Percentiles rank a stretch among this genome's conserved stretches.
Evolutionary conservation across 805 yeast species (phyloP).

Genomic region (Wickerhamiella qilinensis): DNA sequence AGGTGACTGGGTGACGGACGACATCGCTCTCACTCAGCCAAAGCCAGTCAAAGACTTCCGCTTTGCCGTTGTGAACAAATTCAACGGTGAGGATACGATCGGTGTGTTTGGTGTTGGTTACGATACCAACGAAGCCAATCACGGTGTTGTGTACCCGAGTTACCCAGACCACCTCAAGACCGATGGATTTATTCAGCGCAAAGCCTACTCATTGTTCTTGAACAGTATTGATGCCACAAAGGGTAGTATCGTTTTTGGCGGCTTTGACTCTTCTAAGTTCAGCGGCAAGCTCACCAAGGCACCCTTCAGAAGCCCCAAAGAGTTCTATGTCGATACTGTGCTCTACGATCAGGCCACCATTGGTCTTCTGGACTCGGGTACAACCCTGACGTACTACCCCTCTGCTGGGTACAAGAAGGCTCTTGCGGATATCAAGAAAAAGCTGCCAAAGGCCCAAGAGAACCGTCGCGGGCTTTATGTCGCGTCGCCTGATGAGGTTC

Average conservation of each 20-base stretch:
- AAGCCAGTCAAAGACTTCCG: constrained; percentile 34
- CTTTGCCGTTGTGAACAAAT: constrained; percentile 53
- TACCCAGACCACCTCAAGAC: constrained; percentile 21
- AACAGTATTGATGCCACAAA: constrained; percentile 16
- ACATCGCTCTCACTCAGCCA: constrained; percentile 35
- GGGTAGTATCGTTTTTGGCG: constrained; percentile 28
- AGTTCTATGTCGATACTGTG: constrained; percentile 4
- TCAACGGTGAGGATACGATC: constrained; percentile 30
- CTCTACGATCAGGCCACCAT: not conserved
- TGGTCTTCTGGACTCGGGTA: constrained; percentile 34
- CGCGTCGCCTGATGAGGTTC: not conserved
- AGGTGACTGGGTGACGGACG: constrained; percentile 47
- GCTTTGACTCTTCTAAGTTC: constrained; percentile 26
- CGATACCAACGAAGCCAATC: constrained; percentile 3
- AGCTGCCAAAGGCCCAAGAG: not conserved
- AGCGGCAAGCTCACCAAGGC: constrained; percentile 22
- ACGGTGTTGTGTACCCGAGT: constrained; percentile 12
- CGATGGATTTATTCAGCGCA: constrained; percentile 26
- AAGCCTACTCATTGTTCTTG: constrained; percentile 31
- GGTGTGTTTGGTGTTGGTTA: constrained; percentile 21
- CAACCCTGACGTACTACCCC: constrained; percentile 33
- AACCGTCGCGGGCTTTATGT: not conserved
- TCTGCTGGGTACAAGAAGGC: not conserved
- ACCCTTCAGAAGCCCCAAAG: constrained; percentile 9
- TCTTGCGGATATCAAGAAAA: not conserved